phyloP scores from a whole-genome alignment of 331 rosid species.

The Prunus yedoensis region DNA sequence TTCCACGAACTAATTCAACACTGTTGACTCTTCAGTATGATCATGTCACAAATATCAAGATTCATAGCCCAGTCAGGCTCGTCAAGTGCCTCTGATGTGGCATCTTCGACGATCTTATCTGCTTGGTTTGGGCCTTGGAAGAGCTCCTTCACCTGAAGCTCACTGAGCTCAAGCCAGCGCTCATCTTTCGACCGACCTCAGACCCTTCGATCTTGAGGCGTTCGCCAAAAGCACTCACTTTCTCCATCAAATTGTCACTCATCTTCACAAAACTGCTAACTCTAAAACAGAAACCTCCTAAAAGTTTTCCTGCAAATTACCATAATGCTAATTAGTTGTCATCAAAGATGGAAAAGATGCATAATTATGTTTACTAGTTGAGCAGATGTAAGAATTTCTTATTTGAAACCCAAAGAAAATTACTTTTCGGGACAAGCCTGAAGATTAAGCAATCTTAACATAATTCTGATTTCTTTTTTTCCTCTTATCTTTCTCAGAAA shows the following conservation, averaged over 20 bases:
- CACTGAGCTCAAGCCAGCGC: conserved; percentile 81
- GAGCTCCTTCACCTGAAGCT: conserved; percentile 86
- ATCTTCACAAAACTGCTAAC: conserved; percentile 31
- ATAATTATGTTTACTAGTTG: not conserved
- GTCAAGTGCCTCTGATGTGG: conserved; percentile 83
- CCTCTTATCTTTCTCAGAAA: too few species aligned
- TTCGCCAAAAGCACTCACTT: conserved; percentile 81
- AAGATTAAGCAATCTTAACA: too few species aligned
- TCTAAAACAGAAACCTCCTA: conserved; percentile 14
- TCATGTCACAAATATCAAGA: conserved; percentile 82
- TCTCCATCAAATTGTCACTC: conserved; percentile 97
- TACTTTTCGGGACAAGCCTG: too few species aligned
- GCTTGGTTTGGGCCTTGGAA: conserved; percentile 78
- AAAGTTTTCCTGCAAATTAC: not conserved
- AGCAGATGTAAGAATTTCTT: too few species aligned
- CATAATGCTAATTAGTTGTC: not conserved
- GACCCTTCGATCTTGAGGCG: conserved; percentile 75
- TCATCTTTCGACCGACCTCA: conserved; percentile 87
- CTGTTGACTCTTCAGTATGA: conserved; percentile 70
- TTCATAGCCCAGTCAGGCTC: conserved; percentile 97
- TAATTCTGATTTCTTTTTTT: too few species aligned
- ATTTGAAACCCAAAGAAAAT: too few species aligned
- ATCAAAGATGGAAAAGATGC: not conserved
- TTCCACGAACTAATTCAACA: conserved; percentile 70
- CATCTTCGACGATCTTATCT: conserved; percentile 86